Base-by-base conservation (phyloP, 2,329 filamentous ascomycete species). In the Alternaria gaisen region DNA sequence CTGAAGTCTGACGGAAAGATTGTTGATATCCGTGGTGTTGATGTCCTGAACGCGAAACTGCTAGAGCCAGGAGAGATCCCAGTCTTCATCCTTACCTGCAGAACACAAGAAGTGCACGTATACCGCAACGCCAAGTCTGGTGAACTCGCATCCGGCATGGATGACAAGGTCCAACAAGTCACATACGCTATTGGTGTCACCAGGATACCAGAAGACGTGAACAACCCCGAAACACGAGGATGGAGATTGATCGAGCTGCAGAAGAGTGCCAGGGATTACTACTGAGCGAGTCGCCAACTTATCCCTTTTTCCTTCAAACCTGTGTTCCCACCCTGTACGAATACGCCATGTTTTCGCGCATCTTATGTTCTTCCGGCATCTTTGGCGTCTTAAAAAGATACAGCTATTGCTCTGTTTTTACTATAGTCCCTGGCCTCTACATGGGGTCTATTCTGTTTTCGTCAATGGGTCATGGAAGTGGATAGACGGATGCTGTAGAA, bases 221-320 rank as follows among this genome's bases (percentile, higher is more conserved):
- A 90, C 84, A 98, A 99, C 80, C 92, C 93, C 2, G 95, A 99
- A 83, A 99, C 95, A 11, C 87, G 94, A 75, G 95, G 95, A 32
- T 99, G 95, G 95, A 90, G 94, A 74, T 84, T 99, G 79, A 98
- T 99, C 76, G 95, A 99, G 83, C 88, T 99, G 84, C 95, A 99
- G 81, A 99, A 99, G 89, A 96, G 93, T 79, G 94, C 92, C 57
- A 88, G 95, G 74, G 95, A 99, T 82, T 98, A 91, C 73, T 89
- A 90, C 67, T 91, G 83, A 88, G 61, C 46, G 16, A 58, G 36
- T 65, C 61, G 40, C 46, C 22, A 20, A 24, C 32, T 43, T 36
- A 14, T 22, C 41, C 28, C 52, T 40, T 55, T 51, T 55, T 54
- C 36, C 14, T 60, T 58, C 34, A 24, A 53, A 4, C 47, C 50